A percentile compares a stretch with the other conserved stretches of the same genome.
Evolutionary conservation across 1,139 yeast species (phyloP).

Genomic region (Debaryomyces coudertii): DNA sequence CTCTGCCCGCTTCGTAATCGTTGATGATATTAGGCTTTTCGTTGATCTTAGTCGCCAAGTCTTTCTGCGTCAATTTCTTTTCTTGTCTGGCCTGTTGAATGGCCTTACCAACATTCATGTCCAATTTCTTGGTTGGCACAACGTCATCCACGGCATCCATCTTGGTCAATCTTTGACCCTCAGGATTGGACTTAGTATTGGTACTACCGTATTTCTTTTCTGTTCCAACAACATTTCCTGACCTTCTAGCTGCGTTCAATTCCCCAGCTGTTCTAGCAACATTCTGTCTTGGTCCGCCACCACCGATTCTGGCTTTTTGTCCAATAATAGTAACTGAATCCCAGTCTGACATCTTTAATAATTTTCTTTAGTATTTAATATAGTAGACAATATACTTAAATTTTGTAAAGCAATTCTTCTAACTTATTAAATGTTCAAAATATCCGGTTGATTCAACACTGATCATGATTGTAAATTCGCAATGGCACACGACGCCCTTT

Average conservation of each 20-base stretch:
- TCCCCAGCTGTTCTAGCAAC: conserved; percentile 81
- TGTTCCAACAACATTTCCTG: conserved; percentile 84
- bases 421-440: neutral
- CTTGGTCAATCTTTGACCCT: conserved; percentile 93
- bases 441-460: conserved; percentile 1
- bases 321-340: conserved; percentile 89
- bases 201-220: conserved; percentile 89
- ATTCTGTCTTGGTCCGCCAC: conserved; percentile 82
- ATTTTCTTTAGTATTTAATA: neutral
- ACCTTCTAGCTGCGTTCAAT: conserved; percentile 91
- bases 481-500: neutral
- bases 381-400: neutral
- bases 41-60: conserved; percentile 89
- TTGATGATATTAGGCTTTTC: conserved; percentile 95
- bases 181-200: conserved; percentile 69
- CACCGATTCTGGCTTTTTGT: conserved; percentile 82
- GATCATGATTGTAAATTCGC: neutral
- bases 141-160: conserved; percentile 93
- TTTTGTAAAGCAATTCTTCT: neutral
- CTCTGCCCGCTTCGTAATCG: conserved; percentile 97
- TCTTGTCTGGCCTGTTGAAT: conserved; percentile 87
- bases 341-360: conserved; percentile 66
- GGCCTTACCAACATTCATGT: conserved; percentile 81
- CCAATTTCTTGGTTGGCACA: conserved; percentile 89
- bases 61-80: conserved; percentile 90